These are phyloP conservation scores for Cyclanthera cordifolia DNA, from an alignment of 306 rosid species.

Conservation along the genomic window DNA sequence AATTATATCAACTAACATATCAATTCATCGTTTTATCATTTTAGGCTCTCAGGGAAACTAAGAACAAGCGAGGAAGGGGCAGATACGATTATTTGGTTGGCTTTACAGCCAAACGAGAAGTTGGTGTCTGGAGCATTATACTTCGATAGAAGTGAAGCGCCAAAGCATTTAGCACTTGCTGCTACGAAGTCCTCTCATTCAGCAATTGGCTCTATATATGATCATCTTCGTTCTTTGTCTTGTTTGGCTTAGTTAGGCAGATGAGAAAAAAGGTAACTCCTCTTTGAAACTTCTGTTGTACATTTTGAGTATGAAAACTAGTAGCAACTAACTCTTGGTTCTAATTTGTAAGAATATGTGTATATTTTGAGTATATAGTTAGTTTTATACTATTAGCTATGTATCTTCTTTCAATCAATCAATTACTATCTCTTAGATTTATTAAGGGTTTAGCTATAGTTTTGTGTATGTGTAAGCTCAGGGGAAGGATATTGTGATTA, in stretches of 20 bases:
- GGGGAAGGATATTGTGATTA: too few species aligned
- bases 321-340: background rate
- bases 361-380: background rate
- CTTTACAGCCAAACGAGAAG: slow-evolving; percentile 70
- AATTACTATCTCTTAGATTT: too few species aligned
- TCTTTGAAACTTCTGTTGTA: background rate
- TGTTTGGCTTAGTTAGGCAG: slow-evolving; percentile 18
- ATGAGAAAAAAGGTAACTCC: background rate
- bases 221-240: slow-evolving; percentile 40
- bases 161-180: slow-evolving; percentile 58
- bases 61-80: slow-evolving; percentile 88
- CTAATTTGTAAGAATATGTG: background rate
- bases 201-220: slow-evolving; percentile 33
- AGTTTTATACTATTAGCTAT: too few species aligned
- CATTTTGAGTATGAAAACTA: background rate
- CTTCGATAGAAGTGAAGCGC: slow-evolving; percentile 80
- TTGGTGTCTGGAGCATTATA: slow-evolving; percentile 60
- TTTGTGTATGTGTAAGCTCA: too few species aligned
- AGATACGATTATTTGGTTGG: slow-evolving; percentile 67
- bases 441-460: too few species aligned
- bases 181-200: slow-evolving; percentile 58
- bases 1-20: too few species aligned
- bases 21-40: background rate
- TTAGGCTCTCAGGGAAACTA: slow-evolving; percentile 60
- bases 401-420: background rate